A percentile compares a stretch with the other conserved stretches of the same genome.
Evolutionary conservation across 2,329 filamentous ascomycete species (phyloP).

Genomic region (Fusarium sp.): DNA sequence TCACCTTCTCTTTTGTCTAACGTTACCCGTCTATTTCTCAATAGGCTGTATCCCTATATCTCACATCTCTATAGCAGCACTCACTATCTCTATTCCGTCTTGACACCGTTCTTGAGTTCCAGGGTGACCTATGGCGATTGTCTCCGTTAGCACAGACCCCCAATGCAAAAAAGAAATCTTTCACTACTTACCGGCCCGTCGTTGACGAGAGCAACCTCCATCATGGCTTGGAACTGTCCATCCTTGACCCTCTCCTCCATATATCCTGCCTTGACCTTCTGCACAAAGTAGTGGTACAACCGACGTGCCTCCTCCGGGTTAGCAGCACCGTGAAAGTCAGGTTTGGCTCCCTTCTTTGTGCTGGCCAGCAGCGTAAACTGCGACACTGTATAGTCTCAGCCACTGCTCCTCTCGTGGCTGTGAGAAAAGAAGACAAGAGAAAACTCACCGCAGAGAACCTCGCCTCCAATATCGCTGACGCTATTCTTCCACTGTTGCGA

Average conservation of each 20-base stretch:
- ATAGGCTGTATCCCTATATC: constrained; percentile 6
- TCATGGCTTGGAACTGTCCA: constrained; percentile 98
- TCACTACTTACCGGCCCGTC: constrained; percentile 72
- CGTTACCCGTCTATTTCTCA: constrained; percentile 1
- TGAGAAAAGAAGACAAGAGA: not conserved
- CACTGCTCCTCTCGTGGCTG: not conserved
- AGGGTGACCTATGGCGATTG: constrained; percentile 39
- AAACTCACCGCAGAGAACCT: constrained; percentile 86
- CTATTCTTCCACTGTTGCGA: constrained; percentile 82
- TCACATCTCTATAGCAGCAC: constrained; percentile 5
- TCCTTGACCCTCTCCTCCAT: constrained; percentile 82
- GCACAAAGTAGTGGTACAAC: constrained; percentile 86
- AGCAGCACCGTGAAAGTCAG: constrained; percentile 91
- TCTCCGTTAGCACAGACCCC: not conserved
- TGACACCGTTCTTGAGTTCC: constrained; percentile 41
- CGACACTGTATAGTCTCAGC: constrained; percentile 71
- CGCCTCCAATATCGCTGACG: constrained; percentile 88
- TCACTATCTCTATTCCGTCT: constrained; percentile 17
- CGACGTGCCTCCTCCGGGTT: constrained; percentile 80
- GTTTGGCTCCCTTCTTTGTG: constrained; percentile 96
- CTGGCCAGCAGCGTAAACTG: constrained; percentile 95
- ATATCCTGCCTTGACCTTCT: constrained; percentile 79
- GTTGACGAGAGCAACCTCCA: constrained; percentile 94
- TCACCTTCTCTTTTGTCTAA: constrained; percentile 27
- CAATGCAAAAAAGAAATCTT: not conserved